Evolutionary conservation across 1,284 basidiomycete species (phyloP).

Genomic region (Puccinia triticina): DNA sequence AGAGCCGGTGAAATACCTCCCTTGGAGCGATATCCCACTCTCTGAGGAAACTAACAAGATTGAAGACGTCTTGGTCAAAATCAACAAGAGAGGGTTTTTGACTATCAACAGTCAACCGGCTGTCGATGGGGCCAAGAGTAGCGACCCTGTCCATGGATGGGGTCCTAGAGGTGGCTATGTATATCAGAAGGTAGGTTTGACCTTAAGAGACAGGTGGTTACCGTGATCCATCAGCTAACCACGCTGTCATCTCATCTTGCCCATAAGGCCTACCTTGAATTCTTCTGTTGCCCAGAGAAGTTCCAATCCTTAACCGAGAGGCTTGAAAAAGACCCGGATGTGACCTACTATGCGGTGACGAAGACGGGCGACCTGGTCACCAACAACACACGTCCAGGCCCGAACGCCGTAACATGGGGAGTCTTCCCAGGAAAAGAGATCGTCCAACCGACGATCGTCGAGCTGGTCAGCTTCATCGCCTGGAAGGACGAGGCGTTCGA

Average conservation of each 20-base stretch:
- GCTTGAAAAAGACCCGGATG: constrained; percentile 82
- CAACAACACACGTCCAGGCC: constrained; percentile 86
- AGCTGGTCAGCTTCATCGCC: constrained; percentile 92
- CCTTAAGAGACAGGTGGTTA: background rate
- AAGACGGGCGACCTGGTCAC: constrained; percentile 83
- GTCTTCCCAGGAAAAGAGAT: constrained; percentile 99
- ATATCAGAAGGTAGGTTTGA: constrained; percentile 70
- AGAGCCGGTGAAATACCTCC: constrained; percentile 68
- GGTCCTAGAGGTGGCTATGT: constrained; percentile 63
- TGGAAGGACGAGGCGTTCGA: constrained; percentile 68
- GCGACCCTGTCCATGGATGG: constrained; percentile 66
- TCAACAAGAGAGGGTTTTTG: constrained; percentile 88
- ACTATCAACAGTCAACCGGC: constrained; percentile 99
- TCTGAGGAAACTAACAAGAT: constrained; percentile 85
- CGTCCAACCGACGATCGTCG: constrained; percentile 96
- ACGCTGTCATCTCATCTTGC: constrained; percentile 56
- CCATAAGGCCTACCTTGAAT: constrained; percentile 89
- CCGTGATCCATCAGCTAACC: background rate
- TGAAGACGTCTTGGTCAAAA: constrained; percentile 73
- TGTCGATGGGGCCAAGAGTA: constrained; percentile 82
- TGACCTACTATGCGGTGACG: constrained; percentile 90
- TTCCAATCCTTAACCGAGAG: constrained; percentile 76
- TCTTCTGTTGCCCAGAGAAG: constrained; percentile 79
- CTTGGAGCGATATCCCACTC: constrained; percentile 91
- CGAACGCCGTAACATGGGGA: constrained; percentile 99